Evolutionary conservation across 2,329 filamentous ascomycete species (phyloP).

Genomic region (Ophiostoma fasciatum): DNA sequence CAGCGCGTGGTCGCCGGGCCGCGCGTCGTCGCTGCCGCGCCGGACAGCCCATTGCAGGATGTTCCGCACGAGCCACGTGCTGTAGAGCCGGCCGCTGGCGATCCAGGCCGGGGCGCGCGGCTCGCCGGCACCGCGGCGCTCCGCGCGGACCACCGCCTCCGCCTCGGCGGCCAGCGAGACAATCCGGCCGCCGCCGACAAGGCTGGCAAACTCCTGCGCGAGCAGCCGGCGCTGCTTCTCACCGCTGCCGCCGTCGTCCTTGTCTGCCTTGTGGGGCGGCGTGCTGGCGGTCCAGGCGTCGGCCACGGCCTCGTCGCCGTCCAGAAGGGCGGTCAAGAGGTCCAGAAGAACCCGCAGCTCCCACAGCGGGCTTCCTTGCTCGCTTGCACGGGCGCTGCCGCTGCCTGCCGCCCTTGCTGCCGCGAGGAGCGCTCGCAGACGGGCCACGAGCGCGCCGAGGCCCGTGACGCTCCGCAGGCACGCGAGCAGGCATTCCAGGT

Average conservation of each 20-base stretch:
- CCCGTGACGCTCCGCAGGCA: slow-evolving; percentile 63
- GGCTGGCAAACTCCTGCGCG: slow-evolving; percentile 27
- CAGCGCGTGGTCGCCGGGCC: too few relatives aligned
- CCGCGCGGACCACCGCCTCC: slow-evolving; percentile 27
- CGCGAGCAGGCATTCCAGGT: slow-evolving; percentile 37
- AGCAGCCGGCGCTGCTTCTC: slow-evolving; percentile 19
- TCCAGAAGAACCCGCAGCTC: slow-evolving; percentile 30
- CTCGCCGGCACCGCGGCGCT: too few relatives aligned
- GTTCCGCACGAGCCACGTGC: too few relatives aligned
- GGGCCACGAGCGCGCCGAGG: slow-evolving; percentile 60
- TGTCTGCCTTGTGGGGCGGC: too few relatives aligned
- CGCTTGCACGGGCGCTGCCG: background rate
- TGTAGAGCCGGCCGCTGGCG: too few relatives aligned
- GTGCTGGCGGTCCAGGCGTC: slow-evolving; percentile 23
- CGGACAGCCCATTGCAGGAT: too few relatives aligned
- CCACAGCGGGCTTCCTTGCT: slow-evolving; percentile 21
- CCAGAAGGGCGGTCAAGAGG: slow-evolving; percentile 27
- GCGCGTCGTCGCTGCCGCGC: too few relatives aligned
- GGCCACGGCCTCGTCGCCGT: slow-evolving; percentile 21
- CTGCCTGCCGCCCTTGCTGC: slow-evolving; percentile 28
- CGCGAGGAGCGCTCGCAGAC: slow-evolving; percentile 47
- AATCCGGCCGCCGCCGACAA: slow-evolving; percentile 34
- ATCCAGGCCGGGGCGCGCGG: too few relatives aligned
- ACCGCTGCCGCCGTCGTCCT: slow-evolving; percentile 6
- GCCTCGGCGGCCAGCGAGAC: slow-evolving; percentile 40